These are phyloP conservation scores for Xerocomellus amylosporus DNA, from an alignment of 768 basidiomycete species.

Conservation along the genomic window DNA sequence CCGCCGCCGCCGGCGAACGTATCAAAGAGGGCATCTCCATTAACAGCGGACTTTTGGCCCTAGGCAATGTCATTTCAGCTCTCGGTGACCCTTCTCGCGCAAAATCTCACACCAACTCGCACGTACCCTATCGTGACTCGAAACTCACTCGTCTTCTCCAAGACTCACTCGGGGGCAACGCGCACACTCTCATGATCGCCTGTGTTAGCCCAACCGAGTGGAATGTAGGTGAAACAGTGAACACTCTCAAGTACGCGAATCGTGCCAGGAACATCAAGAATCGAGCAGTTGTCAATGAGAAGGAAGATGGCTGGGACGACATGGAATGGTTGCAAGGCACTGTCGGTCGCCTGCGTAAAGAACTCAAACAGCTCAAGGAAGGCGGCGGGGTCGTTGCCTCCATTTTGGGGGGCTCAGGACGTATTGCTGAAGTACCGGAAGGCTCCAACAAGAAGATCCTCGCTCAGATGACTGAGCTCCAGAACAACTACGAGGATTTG, in stretches of 20 bases:
- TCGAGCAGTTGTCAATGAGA: constrained; percentile 84
- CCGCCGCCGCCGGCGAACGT: constrained; percentile 92
- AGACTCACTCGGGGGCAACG: constrained; percentile 97
- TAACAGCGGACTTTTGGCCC: constrained; percentile 92
- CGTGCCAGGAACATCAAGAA: constrained; percentile 98
- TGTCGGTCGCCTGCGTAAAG: constrained; percentile 80
- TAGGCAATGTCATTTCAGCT: constrained; percentile 98
- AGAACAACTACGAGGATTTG: constrained; percentile 81
- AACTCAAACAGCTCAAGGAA: constrained; percentile 78
- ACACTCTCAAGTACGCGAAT: constrained; percentile 95
- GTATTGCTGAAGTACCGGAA: constrained; percentile 42
- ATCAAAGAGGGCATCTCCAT: constrained; percentile 99
- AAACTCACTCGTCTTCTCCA: constrained; percentile 78
- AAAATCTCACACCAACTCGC: constrained; percentile 78
- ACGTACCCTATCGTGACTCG: constrained; percentile 97
- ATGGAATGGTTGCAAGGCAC: constrained; percentile 93
- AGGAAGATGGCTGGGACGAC: constrained; percentile 98
- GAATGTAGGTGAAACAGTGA: constrained; percentile 92
- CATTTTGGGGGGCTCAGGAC: constrained; percentile 30
- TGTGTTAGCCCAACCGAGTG: constrained; percentile 96
- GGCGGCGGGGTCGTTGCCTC: constrained; percentile 40
- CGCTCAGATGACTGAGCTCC: constrained; percentile 79
- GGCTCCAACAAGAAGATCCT: constrained; percentile 73
- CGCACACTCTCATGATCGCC: constrained; percentile 98
- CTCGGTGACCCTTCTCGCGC: constrained; percentile 90